Evolutionary conservation across 768 basidiomycete genomes (phyloP).

Genomic region (Dacryopinax spathularia): DNA sequence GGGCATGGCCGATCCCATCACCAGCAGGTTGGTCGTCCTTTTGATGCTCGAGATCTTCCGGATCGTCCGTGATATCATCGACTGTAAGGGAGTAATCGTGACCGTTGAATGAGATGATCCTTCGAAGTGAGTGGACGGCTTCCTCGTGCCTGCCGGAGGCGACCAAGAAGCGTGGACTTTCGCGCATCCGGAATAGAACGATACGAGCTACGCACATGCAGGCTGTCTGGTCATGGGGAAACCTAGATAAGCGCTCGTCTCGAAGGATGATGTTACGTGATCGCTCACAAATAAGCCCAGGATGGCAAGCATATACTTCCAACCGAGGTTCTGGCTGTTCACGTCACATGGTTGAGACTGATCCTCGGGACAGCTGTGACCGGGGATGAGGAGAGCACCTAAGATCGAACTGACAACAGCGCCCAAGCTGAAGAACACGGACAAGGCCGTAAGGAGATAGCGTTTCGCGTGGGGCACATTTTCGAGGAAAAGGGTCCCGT

Average conservation of each 20-base stretch:
- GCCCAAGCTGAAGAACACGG: conserved; percentile 91
- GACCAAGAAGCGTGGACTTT: conserved; percentile 87
- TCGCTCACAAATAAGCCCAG: conserved; percentile 69
- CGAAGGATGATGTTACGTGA: neutral
- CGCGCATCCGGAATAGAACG: conserved; percentile 79
- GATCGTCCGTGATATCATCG: conserved; percentile 47
- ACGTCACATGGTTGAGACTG: conserved; percentile 43
- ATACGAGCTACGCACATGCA: conserved; percentile 79
- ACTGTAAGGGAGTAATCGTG: conserved; percentile 49
- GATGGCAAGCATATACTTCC: conserved; percentile 68
- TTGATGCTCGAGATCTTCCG: neutral
- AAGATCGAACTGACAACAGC: conserved; percentile 74
- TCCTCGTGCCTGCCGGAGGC: conserved; percentile 74
- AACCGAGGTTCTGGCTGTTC: conserved; percentile 60
- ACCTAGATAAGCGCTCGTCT: neutral
- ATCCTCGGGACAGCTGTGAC: conserved; percentile 27
- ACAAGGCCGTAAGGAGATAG: conserved; percentile 80
- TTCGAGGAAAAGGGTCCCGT: conserved; percentile 82
- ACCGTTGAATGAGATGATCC: conserved; percentile 81
- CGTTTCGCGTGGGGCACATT: conserved; percentile 87
- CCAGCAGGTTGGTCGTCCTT: neutral
- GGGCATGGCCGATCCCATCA: neutral
- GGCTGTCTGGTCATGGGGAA: conserved; percentile 44
- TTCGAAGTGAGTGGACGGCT: conserved; percentile 64
- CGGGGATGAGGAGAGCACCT: conserved; percentile 65